Base-by-base conservation (phyloP, 169 alveolate species). In the Cryptosporidium ryanae region DNA sequence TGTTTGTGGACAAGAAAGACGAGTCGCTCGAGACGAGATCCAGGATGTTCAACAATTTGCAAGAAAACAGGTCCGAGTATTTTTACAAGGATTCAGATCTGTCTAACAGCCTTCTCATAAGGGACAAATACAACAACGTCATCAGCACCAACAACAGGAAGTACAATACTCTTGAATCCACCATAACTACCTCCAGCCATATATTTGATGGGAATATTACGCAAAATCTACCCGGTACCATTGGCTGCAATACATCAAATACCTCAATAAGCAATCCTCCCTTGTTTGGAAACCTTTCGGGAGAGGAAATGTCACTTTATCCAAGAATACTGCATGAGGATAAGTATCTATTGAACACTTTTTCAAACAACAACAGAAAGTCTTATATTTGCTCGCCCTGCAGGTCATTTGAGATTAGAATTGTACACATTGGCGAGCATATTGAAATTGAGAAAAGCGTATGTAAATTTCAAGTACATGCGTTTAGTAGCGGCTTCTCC, bases 41-140 rank as follows among this genome's bases (percentile, higher is more conserved):
- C n/a, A 25, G 38, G 21, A 44, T 76, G 27, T 43, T 76, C 34
- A 13, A 50, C 23, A 31, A 48, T 59, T 61, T 76, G 25, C 44
- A 67, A 38, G 87, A 76, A 43, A 76, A 46, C 59, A 61, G 87
- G 0, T 61, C 87, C 10, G 87, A 76, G 59, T 76, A 76, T 76
- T 76, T 23, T 59, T 76, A 76, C 63, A 57, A 61, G 43, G 25
- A 76, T 38, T 76, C 52, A 0, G 63, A 34, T 38, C 21, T 61
- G 6, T 18, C 25, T 18, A 23, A 57, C 57, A 13, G 50, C 31
- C n/a, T 31, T 52, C 0, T 61, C 0, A 25, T 50, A 50, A 59
- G 27, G n/a, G 64, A 54, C 25, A 66, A 49, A 23, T 64, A 32
- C 34, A 38, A 64, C 17, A 38, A 25, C n/a, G 31, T 17, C n/a